These are phyloP conservation scores for Cyphellophora attinorum DNA, from an alignment of 2,329 filamentous ascomycete genomes.

Conservation along the genomic window DNA sequence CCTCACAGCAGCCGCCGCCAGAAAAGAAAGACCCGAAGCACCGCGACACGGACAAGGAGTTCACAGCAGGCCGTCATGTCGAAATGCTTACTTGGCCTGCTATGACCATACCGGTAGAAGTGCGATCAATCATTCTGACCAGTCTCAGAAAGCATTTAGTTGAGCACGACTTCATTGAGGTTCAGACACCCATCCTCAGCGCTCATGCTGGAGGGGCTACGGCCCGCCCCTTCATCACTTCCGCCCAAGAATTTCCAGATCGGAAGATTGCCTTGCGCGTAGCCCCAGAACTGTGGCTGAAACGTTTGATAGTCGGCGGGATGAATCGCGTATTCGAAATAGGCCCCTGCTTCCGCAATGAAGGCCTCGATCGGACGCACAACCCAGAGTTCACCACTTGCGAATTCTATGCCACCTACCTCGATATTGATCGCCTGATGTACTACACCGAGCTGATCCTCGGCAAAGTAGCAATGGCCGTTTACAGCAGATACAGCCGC, in stretches of 20 bases:
- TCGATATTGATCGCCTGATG: conserved; percentile 29
- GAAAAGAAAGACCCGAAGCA: too few relatives aligned
- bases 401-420: conserved; percentile 86
- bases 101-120: conserved; percentile 58
- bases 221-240: conserved; percentile 76
- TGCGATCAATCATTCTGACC: conserved; percentile 66
- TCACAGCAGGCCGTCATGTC: conserved; percentile 72
- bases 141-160: conserved; percentile 66
- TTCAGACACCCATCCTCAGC: conserved; percentile 81
- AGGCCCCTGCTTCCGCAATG: conserved; percentile 84
- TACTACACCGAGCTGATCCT: not conserved
- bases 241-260: conserved; percentile 64
- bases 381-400: conserved; percentile 97
- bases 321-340: conserved; percentile 89
- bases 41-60: conserved; percentile 21
- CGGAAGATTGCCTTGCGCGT: conserved; percentile 70
- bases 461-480: too few relatives aligned
- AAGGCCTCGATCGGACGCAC: conserved; percentile 78
- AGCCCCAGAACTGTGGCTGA: conserved; percentile 90
- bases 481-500: too few relatives aligned
- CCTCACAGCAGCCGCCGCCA: too few relatives aligned
- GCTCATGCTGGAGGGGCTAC: conserved; percentile 76
- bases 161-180: conserved; percentile 66
- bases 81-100: conserved; percentile 71
- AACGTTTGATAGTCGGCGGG: conserved; percentile 80